phyloP scores from a whole-genome alignment of 305 asterid species.

The Stenogyne calaminthoides region DNA sequence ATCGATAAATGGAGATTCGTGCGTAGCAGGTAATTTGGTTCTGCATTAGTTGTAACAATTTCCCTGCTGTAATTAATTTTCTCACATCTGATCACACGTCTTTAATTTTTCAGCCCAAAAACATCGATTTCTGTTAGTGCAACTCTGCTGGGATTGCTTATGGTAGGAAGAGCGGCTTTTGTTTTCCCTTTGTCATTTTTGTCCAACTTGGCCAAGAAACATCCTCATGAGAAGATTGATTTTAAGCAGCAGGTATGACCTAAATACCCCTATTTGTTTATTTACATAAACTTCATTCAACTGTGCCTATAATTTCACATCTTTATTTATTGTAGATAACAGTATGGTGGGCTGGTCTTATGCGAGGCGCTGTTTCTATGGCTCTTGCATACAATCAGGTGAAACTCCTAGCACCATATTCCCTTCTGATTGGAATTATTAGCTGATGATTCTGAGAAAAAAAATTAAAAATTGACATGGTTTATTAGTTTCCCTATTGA shows the following conservation, averaged over 20 bases:
- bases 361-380: constrained; percentile 97
- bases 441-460: background rate
- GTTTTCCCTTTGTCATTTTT: constrained; percentile 83
- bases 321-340: constrained; percentile 49
- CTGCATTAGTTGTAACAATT: constrained; percentile 14
- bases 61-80: constrained; percentile 11
- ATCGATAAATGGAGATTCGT: constrained; percentile 91
- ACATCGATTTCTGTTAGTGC: constrained; percentile 70
- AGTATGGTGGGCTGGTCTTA: constrained; percentile 98
- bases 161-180: constrained; percentile 90
- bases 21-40: constrained; percentile 64
- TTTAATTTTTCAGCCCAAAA: constrained; percentile 59
- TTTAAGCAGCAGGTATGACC: constrained; percentile 73
- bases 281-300: constrained; percentile 3
- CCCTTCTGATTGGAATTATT: background rate
- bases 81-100: background rate
- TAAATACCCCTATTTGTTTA: constrained; percentile 9
- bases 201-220: constrained; percentile 80
- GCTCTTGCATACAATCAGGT: constrained; percentile 99
- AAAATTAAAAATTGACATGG: background rate
- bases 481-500: constrained; percentile 21
- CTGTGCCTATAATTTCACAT: constrained; percentile 11
- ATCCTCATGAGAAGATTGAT: constrained; percentile 55
- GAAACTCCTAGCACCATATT: constrained; percentile 8
- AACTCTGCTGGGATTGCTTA: constrained; percentile 73